Evolutionary conservation across 805 yeast species (phyloP).

Genomic region (Alloascoidea africana): DNA sequence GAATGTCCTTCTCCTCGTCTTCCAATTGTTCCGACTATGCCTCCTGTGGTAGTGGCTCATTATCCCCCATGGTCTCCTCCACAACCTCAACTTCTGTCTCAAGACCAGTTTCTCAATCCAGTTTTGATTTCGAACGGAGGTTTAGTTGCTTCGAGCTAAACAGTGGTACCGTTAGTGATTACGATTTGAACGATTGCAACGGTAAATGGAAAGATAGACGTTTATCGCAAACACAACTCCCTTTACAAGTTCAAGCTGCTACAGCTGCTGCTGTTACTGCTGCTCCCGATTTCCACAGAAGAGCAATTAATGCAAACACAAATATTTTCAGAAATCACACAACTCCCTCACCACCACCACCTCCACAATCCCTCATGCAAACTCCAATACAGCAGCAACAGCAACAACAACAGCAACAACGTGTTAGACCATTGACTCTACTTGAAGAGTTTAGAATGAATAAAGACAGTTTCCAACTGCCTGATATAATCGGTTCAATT

Average conservation of each 20-base stretch:
- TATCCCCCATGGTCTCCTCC: too few relatives aligned
- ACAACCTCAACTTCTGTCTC: too few relatives aligned
- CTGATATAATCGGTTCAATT: slow-evolving; percentile 74
- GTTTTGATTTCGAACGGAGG: too few relatives aligned
- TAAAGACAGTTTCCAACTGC: slow-evolving; percentile 43
- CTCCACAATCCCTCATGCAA: background rate
- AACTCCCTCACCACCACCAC: background rate
- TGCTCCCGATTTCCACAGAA: background rate
- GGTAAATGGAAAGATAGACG: too few relatives aligned
- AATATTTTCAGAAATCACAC: background rate
- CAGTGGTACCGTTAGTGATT: too few relatives aligned
- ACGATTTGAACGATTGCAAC: too few relatives aligned
- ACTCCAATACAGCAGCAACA: background rate
- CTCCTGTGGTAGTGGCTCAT: too few relatives aligned
- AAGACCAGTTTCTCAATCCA: too few relatives aligned
- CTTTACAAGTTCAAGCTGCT: background rate
- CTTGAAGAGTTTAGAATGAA: slow-evolving; percentile 69
- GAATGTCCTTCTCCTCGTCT: too few relatives aligned
- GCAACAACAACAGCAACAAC: slow-evolving; percentile 1
- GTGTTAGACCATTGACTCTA: slow-evolving; percentile 21
- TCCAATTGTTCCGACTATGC: too few relatives aligned
- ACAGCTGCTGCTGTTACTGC: background rate
- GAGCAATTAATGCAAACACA: background rate
- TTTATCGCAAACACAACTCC: slow-evolving; percentile 1
- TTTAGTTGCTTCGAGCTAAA: too few relatives aligned